A percentile compares a stretch with the other conserved stretches of the same genome.
phyloP scores from a whole-genome alignment of 306 rosid genomes.

The Casuarina cunninghamiana region DNA sequence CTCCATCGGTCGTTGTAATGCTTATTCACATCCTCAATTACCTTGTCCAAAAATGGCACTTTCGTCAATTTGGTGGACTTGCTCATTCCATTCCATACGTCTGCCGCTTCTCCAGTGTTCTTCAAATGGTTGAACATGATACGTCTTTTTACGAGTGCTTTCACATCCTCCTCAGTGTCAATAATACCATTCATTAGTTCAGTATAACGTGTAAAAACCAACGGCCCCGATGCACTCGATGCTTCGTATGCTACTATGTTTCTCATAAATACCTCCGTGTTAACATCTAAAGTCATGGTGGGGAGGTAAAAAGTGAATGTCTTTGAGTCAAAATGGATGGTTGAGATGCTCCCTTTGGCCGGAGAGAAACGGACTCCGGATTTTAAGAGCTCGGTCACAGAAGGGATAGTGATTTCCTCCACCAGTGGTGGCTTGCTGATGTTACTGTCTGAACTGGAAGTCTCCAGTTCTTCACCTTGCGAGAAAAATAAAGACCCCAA shows the following conservation, averaged over 20 bases:
- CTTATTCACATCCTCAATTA: conserved; percentile 74
- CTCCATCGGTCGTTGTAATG: conserved; percentile 52
- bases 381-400: conserved; percentile 44
- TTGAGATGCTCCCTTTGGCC: conserved; percentile 42
- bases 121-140: conserved; percentile 60
- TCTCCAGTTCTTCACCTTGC: conserved; percentile 33
- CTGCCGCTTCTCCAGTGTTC: conserved; percentile 62
- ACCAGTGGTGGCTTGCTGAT: conserved; percentile 50
- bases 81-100: conserved; percentile 75
- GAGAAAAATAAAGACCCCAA: conserved; percentile 26
- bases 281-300: conserved; percentile 49
- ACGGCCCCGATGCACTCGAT: conserved; percentile 53
- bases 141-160: conserved; percentile 51
- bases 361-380: conserved; percentile 53
- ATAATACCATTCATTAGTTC: conserved; percentile 80
- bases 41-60: conserved; percentile 64
- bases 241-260: conserved; percentile 17
- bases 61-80: conserved; percentile 60
- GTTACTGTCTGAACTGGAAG: conserved; percentile 22
- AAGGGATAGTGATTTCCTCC: conserved; percentile 75
- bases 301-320: conserved; percentile 58
- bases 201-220: conserved; percentile 62
- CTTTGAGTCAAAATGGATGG: conserved; percentile 48
- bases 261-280: conserved; percentile 54
- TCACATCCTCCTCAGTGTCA: conserved; percentile 65